Percentiles rank a stretch among this genome's conserved stretches.
Evolutionary conservation across 768 basidiomycete genomes (phyloP).

Genomic region (Lentinula detonsa): DNA sequence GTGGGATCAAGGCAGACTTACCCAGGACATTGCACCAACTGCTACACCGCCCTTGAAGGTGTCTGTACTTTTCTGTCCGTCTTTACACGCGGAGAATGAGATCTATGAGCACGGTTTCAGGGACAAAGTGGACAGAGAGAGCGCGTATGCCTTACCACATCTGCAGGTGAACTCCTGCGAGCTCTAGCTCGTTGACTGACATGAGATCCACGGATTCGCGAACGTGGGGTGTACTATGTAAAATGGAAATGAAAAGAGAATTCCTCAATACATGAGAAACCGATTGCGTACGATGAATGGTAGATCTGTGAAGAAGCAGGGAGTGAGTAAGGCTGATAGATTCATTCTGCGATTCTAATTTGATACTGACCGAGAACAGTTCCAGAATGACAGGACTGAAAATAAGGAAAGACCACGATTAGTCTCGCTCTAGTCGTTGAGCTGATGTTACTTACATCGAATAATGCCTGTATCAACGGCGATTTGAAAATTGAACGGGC

Average conservation of each 20-base stretch:
- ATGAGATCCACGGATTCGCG: constrained; percentile 41
- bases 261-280: not conserved
- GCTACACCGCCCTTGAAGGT: constrained; percentile 58
- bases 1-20: constrained; percentile 25
- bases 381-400: constrained; percentile 50
- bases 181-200: constrained; percentile 24
- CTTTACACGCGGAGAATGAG: constrained; percentile 67
- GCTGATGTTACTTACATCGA: constrained; percentile 33
- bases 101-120: constrained; percentile 33
- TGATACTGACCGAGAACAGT: constrained; percentile 38
- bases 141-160: constrained; percentile 42
- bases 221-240: constrained; percentile 52
- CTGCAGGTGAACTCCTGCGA: constrained; percentile 59
- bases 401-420: not conserved
- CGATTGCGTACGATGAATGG: constrained; percentile 33
- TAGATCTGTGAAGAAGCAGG: constrained; percentile 26
- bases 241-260: not conserved
- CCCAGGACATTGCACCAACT: constrained; percentile 78
- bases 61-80: constrained; percentile 69
- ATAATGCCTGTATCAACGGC: constrained; percentile 34
- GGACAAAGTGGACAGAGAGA: not conserved
- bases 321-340: not conserved
- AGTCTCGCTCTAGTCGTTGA: not conserved
- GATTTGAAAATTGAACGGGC: not conserved
- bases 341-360: not conserved